phyloP scores from a whole-genome alignment of 2,329 filamentous ascomycete genomes.

The Fusarium musae region DNA sequence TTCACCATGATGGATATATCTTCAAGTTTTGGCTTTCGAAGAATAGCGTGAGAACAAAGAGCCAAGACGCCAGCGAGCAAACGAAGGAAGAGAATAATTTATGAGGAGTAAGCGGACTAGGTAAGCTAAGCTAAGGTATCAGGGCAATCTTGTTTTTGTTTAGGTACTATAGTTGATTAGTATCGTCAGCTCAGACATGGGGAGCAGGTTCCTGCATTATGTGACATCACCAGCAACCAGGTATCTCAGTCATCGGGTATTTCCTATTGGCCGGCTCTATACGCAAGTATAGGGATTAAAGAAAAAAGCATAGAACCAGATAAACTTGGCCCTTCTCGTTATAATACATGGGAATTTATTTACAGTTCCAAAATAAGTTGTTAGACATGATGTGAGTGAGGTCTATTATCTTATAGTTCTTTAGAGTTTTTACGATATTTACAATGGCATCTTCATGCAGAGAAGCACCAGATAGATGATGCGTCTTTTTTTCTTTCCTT shows the following conservation, averaged over 20 bases:
- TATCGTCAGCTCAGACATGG: neutral
- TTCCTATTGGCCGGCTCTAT: constrained; percentile 18
- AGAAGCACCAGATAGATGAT: neutral
- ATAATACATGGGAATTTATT: no score
- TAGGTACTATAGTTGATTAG: neutral
- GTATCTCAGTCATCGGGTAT: constrained; percentile 5
- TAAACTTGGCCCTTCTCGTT: neutral
- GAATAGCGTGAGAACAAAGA: neutral
- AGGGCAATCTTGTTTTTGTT: constrained; percentile 22
- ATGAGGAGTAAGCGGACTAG: neutral
- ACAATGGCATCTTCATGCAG: neutral
- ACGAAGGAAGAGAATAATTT: neutral
- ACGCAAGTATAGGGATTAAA: neutral
- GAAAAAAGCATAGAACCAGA: neutral
- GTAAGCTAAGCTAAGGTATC: neutral
- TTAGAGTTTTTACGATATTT: neutral
- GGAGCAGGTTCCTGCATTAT: constrained; percentile 35
- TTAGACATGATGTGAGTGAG: neutral
- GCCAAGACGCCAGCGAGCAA: neutral
- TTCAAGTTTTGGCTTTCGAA: neutral
- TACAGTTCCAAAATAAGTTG: neutral
- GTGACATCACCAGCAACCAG: constrained; percentile 33
- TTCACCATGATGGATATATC: constrained; percentile 28
- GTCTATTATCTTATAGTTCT: neutral
- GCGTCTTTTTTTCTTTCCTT: neutral